Percentiles rank a stretch among this genome's conserved stretches.
Conservation (phyloP, 1,284 basidiomycete genomes). For the Ustilago bromivora region DNA sequence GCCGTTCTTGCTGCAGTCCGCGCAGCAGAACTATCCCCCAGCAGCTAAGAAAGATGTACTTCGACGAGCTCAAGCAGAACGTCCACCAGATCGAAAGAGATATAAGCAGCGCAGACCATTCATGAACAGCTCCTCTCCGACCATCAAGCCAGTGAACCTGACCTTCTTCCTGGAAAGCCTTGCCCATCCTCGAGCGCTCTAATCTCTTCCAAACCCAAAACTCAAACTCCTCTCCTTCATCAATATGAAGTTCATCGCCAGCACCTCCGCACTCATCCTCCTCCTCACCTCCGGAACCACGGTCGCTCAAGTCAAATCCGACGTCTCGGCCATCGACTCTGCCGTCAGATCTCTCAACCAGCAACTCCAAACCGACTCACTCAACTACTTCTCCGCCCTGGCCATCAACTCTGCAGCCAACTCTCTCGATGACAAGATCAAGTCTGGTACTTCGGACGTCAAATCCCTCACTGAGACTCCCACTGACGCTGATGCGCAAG, state of each 20-base stretch:
- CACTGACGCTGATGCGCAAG: constrained; percentile 17
- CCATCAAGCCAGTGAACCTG: background rate
- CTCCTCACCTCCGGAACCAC: constrained; percentile 19
- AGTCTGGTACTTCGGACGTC: constrained; percentile 21
- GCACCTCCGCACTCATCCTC: constrained; percentile 19
- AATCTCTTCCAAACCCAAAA: background rate
- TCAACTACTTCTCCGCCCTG: constrained; percentile 31
- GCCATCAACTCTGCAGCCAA: constrained; percentile 19
- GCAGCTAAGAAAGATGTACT: too few species aligned
- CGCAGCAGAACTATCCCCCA: background rate
- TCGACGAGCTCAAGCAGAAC: background rate
- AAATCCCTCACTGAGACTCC: constrained; percentile 18
- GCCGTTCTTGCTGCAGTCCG: background rate
- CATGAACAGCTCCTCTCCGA: background rate
- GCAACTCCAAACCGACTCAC: constrained; percentile 12
- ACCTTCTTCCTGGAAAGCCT: background rate
- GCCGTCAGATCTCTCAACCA: constrained; percentile 25
- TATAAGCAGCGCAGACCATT: background rate
- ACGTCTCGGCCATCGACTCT: constrained; percentile 19
- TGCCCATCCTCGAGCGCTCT: too few species aligned
- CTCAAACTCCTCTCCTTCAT: background rate
- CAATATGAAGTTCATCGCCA: constrained; percentile 29
- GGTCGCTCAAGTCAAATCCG: constrained; percentile 23
- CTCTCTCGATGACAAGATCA: constrained; percentile 26
- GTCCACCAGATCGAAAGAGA: background rate